These are phyloP conservation scores for Theobroma cacao DNA, from an alignment of 345 rosid species.

Conservation along the genomic window DNA sequence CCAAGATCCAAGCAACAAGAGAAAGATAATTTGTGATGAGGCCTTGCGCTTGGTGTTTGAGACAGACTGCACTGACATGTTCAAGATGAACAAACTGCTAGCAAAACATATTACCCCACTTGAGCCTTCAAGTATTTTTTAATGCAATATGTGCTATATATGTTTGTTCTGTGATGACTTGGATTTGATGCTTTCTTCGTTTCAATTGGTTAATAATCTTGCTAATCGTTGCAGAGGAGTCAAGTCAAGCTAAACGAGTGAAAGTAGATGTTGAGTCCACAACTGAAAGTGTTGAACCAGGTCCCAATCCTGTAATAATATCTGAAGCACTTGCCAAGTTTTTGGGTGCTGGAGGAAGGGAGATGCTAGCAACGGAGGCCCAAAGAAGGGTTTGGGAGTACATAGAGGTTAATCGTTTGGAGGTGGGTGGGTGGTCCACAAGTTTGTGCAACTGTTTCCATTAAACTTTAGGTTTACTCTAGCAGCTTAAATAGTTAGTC, in stretches of 20 bases:
- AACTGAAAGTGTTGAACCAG: conserved; percentile 44
- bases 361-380: conserved; percentile 61
- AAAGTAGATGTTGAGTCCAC: conserved; percentile 60
- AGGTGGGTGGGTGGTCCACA: conserved; percentile 43
- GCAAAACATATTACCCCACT: conserved; percentile 87
- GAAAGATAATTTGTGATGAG: conserved; percentile 95
- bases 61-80: conserved; percentile 99
- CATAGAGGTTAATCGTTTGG: conserved; percentile 63
- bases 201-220: background rate
- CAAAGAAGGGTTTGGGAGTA: conserved; percentile 73
- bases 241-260: conserved; percentile 65
- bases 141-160: background rate
- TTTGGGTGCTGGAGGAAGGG: conserved; percentile 60
- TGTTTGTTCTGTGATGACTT: background rate
- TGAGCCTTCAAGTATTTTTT: conserved; percentile 71
- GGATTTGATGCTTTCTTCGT: conserved; percentile 12
- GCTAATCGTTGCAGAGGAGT: conserved; percentile 54
- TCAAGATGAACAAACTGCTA: conserved; percentile 94
- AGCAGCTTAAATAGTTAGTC: background rate
- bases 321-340: conserved; percentile 86
- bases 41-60: conserved; percentile 86
- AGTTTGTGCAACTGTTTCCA: background rate
- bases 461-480: conserved; percentile 2
- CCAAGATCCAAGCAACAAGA: conserved; percentile 97
- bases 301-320: conserved; percentile 41